A percentile compares a stretch with the other conserved stretches of the same genome.
Evolutionary conservation across 352 stramenopile genomes (phyloP).

Genomic region (Pythium guiyangense): DNA sequence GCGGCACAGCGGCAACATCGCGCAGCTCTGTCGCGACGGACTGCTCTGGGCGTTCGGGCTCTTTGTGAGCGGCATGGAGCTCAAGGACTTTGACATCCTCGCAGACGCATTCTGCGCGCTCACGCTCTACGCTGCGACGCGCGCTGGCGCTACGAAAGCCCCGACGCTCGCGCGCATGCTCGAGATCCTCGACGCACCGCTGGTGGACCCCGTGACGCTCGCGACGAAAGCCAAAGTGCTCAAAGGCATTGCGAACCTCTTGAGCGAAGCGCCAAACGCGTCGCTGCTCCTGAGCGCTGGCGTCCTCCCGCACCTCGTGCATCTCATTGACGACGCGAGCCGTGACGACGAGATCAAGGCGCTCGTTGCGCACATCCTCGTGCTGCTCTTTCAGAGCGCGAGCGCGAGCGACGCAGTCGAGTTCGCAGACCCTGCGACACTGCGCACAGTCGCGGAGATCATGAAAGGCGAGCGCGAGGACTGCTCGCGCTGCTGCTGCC

Average conservation of each 20-base stretch:
- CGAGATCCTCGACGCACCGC: conserved; percentile 21
- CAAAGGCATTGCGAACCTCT: conserved; percentile 44
- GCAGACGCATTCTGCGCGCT: conserved; percentile 64
- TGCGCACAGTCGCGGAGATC: conserved; percentile 16
- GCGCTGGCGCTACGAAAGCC: conserved; percentile 39
- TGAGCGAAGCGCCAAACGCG: conserved; percentile 30
- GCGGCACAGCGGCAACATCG: conserved; percentile 36
- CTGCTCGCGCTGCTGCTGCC: conserved; percentile 37
- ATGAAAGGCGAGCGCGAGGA: conserved; percentile 17
- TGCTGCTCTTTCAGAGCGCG: conserved; percentile 28
- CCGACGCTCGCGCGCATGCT: conserved; percentile 36
- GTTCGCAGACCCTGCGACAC: conserved; percentile 23
- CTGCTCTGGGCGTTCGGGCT: conserved; percentile 66
- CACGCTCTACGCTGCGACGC: conserved; percentile 42
- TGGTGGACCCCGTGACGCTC: neutral
- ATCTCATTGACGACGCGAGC: conserved; percentile 20
- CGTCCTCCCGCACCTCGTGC: conserved; percentile 24
- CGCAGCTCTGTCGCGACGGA: conserved; percentile 61
- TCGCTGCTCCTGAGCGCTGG: conserved; percentile 19
- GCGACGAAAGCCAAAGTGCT: conserved; percentile 38
- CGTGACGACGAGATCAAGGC: conserved; percentile 8
- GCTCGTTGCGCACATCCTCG: conserved; percentile 24
- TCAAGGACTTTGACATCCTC: conserved; percentile 54
- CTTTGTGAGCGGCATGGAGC: conserved; percentile 51
- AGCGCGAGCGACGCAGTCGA: conserved; percentile 21